Percentiles rank a stretch among this genome's conserved stretches.
Conservation (phyloP, 768 basidiomycete genomes). For the Hydnomerulius pinastri region DNA sequence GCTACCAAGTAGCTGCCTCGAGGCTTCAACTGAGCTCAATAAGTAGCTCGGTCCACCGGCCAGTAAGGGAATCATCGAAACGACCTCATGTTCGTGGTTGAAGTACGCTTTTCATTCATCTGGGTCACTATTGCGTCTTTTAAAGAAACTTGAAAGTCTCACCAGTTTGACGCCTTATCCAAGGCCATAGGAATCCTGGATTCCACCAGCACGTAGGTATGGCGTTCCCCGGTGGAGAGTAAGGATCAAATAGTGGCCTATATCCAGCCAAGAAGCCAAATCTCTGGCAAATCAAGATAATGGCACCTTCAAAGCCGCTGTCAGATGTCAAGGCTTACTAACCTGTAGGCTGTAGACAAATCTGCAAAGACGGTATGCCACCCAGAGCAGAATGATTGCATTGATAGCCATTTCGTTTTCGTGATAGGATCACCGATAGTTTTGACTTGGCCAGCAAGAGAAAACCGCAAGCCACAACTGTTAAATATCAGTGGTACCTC, state of each 20-base stretch:
- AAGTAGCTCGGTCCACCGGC: slow-evolving; percentile 6
- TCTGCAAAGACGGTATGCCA: not conserved
- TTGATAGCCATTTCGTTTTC: not conserved
- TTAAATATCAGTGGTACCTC: not conserved
- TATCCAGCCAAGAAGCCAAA: slow-evolving; percentile 41
- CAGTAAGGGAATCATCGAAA: slow-evolving; percentile 11
- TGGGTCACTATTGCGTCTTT: too few relatives aligned
- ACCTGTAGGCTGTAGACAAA: not conserved
- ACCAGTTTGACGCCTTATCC: slow-evolving; percentile 40
- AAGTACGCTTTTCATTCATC: slow-evolving; percentile 10
- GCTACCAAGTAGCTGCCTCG: slow-evolving; percentile 9
- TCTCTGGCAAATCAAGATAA: slow-evolving; percentile 27
- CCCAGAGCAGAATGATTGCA: not conserved
- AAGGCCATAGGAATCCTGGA: slow-evolving; percentile 37
- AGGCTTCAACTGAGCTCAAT: slow-evolving; percentile 7
- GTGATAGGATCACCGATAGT: too few relatives aligned
- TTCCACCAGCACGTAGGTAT: slow-evolving; percentile 48
- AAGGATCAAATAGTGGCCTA: slow-evolving; percentile 43
- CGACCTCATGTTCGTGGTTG: slow-evolving; percentile 14
- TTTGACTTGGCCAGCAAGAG: too few relatives aligned
- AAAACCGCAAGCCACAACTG: not conserved
- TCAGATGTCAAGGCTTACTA: not conserved
- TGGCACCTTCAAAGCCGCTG: not conserved
- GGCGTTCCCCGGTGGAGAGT: slow-evolving; percentile 37
- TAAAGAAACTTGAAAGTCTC: slow-evolving; percentile 15